Evolutionary conservation across 31 red algal species (phyloP), one percentile per base, ranked within the genome.

Genomic region (Odonthalia washingtoniensis): DNA sequence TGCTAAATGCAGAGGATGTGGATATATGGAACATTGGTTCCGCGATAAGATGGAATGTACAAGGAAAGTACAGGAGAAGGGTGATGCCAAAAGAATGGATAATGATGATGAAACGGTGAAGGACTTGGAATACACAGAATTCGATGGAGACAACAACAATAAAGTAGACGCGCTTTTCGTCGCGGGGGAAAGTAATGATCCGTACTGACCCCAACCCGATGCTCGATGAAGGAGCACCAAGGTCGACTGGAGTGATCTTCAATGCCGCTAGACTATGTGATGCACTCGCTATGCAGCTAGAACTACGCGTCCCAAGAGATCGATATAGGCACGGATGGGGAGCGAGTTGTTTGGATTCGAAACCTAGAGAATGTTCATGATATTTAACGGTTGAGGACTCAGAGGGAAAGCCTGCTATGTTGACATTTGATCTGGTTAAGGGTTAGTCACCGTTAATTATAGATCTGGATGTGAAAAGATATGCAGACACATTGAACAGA

Each of bases 351-450:
- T 35, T 37, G 52, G 45, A 64, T 40, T 5, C 80, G 1, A 83
- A 83, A 30, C 32, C 35, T 1, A 38, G 45, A 44, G 2, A 70
- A 1, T 6, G 6, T 40, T 46, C 80, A 3, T 83, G 80, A 36
- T 17, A 38, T 1, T 33, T 83, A 5, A 39, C 24, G 39, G 3
- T 70, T 31, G 70, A 70, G 43, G 80, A 83, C 37, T 17, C 70
- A 1, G 1, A 72, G 26, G 80, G 80, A 2, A 38, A 32, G 4
- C 64, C 80, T 6, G 52, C 64, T 5, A 40, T 36, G 2, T 2
- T 83, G 18, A 35, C 35, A 35, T 81, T 81, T 26, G 77, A 81
- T 65, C 2, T 81, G 3, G 64, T 83, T 5, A 30, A 70, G 2
- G 40, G 64, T 1, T 24, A 16, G 1, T 83, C 80, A 4, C 80